Conservation (phyloP, 345 rosid genomes). For the Arabidopsis thaliana region DNA sequence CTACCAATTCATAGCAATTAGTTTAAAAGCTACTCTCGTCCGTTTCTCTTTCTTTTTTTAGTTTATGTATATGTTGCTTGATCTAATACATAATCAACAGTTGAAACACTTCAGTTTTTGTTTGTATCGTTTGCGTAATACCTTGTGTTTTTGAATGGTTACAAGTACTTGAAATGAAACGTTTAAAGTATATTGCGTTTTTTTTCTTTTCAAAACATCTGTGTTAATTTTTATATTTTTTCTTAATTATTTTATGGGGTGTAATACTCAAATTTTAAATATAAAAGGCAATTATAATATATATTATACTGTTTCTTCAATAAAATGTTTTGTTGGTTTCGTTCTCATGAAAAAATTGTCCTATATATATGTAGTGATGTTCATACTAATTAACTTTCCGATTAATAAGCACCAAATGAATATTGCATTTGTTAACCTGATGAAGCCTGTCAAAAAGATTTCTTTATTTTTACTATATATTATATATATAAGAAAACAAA, state of each 20-base stretch:
- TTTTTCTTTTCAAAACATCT: not conserved
- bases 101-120: not conserved
- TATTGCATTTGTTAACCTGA: constrained; percentile 4
- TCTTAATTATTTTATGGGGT: not conserved
- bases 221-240: not conserved
- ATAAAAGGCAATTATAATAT: not conserved
- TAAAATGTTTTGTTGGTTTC: not conserved
- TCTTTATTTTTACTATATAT: not conserved
- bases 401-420: constrained; percentile 2
- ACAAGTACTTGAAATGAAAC: constrained; percentile 9
- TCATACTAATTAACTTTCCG: not conserved
- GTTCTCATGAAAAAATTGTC: not conserved
- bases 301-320: not conserved
- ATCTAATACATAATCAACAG: not conserved
- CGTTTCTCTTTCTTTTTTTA: not conserved
- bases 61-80: not conserved
- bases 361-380: not conserved
- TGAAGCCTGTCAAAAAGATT: not conserved
- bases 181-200: not conserved
- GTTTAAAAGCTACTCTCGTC: not conserved
- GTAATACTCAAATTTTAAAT: not conserved
- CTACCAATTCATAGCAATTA: not conserved
- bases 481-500: not conserved
- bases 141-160: not conserved
- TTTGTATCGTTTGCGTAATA: constrained; percentile 3